These are phyloP conservation scores for Moniliophthora roreri DNA, from an alignment of 1,284 basidiomycete genomes.

Conservation along the genomic window DNA sequence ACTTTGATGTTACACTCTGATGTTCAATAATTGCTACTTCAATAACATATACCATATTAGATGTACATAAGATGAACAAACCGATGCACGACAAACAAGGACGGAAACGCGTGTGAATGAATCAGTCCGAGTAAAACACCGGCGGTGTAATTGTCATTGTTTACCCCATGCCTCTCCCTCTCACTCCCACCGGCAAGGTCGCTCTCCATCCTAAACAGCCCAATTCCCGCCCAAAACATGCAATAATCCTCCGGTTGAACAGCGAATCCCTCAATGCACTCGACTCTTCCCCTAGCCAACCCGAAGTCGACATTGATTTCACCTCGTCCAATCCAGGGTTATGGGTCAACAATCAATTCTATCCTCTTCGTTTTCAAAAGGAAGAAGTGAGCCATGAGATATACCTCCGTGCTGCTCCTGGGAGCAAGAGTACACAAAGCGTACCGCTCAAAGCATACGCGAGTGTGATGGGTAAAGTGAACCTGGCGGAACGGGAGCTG, in stretches of 20 bases:
- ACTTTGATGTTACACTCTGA: too few relatives aligned
- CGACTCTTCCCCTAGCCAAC: constrained; percentile 44
- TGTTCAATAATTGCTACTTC: too few relatives aligned
- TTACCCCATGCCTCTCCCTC: constrained; percentile 9
- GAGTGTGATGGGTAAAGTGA: constrained; percentile 66
- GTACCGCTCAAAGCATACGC: constrained; percentile 71
- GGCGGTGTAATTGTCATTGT: too few relatives aligned
- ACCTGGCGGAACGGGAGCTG: constrained; percentile 55
- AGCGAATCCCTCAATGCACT: constrained; percentile 67
- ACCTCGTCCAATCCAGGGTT: constrained; percentile 53
- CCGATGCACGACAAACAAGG: too few relatives aligned
- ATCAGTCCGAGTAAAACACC: too few relatives aligned
- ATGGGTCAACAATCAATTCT: constrained; percentile 61
- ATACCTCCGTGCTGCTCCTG: constrained; percentile 61
- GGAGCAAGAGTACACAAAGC: constrained; percentile 47
- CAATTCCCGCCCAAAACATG: constrained; percentile 54
- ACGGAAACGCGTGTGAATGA: too few relatives aligned
- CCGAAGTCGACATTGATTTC: constrained; percentile 59
- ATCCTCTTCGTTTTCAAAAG: constrained; percentile 49
- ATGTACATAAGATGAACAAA: too few relatives aligned
- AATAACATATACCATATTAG: too few relatives aligned
- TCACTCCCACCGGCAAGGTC: constrained; percentile 35
- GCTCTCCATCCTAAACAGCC: constrained; percentile 41
- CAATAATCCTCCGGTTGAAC: constrained; percentile 72
- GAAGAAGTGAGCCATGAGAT: constrained; percentile 66